Evolutionary conservation across 2,329 filamentous ascomycete genomes (phyloP).

Genomic region (Rhytidhysteron rufulum): DNA sequence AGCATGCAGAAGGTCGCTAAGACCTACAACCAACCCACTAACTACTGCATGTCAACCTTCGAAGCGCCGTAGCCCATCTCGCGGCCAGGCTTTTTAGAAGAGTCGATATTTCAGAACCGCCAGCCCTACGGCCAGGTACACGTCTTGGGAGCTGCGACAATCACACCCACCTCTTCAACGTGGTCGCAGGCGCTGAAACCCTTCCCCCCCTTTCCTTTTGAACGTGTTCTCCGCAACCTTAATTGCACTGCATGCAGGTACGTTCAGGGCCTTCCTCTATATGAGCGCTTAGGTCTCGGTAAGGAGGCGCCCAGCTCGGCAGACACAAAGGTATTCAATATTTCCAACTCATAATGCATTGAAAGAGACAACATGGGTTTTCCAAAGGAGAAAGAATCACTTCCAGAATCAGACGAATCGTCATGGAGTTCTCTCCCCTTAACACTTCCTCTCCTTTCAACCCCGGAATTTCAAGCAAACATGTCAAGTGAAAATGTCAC

Average conservation of each 20-base stretch:
- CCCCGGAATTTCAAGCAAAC: no score
- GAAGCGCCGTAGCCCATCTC: slow-evolving; percentile 26
- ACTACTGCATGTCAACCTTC: slow-evolving; percentile 10
- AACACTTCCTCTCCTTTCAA: no score
- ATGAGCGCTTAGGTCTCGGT: slow-evolving; percentile 3
- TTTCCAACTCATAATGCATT: no score
- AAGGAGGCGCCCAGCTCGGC: no score
- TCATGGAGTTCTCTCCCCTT: no score
- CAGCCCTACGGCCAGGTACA: slow-evolving; percentile 18
- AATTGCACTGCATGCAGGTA: slow-evolving; percentile 16
- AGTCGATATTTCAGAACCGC: slow-evolving; percentile 21
- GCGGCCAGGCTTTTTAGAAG: slow-evolving; percentile 7
- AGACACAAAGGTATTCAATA: no score
- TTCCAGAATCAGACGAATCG: no score
- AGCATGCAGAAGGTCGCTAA: slow-evolving; percentile 4
- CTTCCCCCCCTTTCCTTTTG: background rate
- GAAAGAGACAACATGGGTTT: no score
- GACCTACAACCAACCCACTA: no score
- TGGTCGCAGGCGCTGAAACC: slow-evolving; percentile 8
- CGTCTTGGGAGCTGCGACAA: background rate
- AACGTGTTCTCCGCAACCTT: slow-evolving; percentile 22
- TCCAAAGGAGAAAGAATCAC: no score
- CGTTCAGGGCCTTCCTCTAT: slow-evolving; percentile 1
- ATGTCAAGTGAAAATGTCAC: no score
- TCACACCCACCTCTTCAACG: slow-evolving; percentile 10